These are phyloP conservation scores for Agrocybe chaxingu DNA, from an alignment of 768 basidiomycete species.

Conservation along the genomic window DNA sequence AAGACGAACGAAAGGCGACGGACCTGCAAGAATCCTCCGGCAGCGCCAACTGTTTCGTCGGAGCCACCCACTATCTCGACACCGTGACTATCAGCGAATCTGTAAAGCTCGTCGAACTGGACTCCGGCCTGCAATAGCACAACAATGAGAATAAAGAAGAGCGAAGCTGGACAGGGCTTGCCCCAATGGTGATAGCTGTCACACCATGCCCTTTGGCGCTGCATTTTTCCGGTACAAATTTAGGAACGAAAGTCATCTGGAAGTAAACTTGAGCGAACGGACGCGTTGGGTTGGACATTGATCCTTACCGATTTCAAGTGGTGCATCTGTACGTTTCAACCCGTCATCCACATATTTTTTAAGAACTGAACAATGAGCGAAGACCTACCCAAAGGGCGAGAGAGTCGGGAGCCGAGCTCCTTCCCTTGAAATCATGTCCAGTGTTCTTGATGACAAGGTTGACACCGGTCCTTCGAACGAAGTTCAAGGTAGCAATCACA, in stretches of 20 bases:
- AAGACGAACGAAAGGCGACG: background rate
- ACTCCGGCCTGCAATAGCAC: constrained; percentile 35
- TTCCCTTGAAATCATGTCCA: constrained; percentile 47
- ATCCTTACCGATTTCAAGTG: constrained; percentile 31
- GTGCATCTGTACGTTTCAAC: constrained; percentile 27
- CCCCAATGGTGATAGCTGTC: constrained; percentile 32
- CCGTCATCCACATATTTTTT: background rate
- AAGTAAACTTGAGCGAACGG: background rate
- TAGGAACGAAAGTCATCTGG: constrained; percentile 29
- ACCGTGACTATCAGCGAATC: constrained; percentile 39
- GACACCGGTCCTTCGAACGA: constrained; percentile 21
- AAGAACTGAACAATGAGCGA: background rate
- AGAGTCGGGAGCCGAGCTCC: constrained; percentile 41
- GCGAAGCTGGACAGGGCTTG: constrained; percentile 12
- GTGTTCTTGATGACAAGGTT: constrained; percentile 49
- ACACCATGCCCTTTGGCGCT: constrained; percentile 4
- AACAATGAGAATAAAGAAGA: background rate
- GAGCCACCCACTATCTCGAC: constrained; percentile 43
- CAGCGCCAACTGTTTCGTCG: constrained; percentile 37
- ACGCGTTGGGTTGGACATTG: background rate
- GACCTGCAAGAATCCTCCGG: constrained; percentile 35
- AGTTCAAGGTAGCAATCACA: constrained; percentile 18
- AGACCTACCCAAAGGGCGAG: constrained; percentile 43
- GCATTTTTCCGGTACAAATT: constrained; percentile 34
- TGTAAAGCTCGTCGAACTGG: constrained; percentile 38